Conservation (phyloP, 2,329 filamentous ascomycete species). For the Colletotrichum shisoi region DNA sequence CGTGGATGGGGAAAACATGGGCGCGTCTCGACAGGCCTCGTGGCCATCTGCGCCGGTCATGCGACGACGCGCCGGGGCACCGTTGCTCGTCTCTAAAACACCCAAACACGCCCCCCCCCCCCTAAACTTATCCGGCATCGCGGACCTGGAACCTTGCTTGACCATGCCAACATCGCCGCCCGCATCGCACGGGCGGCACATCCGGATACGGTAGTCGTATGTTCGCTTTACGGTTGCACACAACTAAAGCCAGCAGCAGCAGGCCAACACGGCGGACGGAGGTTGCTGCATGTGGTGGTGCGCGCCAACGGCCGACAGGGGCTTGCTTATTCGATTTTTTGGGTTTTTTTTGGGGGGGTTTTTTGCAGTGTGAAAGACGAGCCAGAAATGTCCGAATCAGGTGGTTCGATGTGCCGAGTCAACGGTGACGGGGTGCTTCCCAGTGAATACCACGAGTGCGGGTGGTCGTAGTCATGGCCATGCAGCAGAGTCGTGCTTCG, state of each 20-base stretch:
- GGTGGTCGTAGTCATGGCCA: conserved; percentile 13
- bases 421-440: conserved; percentile 3
- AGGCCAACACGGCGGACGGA: conserved; percentile 1
- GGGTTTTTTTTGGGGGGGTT: no score
- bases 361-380: neutral
- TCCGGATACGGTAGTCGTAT: conserved; percentile 18
- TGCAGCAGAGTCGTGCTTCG: conserved; percentile 18
- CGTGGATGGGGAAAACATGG: neutral
- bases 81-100: no score
- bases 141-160: conserved; percentile 2
- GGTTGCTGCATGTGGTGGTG: conserved; percentile 26
- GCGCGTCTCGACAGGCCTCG: neutral
- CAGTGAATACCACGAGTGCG: neutral
- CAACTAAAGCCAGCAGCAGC: neutral
- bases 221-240: neutral
- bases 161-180: conserved; percentile 8
- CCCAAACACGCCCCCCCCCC: neutral
- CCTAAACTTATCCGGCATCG: conserved; percentile 21
- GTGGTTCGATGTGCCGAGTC: neutral
- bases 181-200: conserved; percentile 10
- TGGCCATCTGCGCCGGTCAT: neutral
- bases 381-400: conserved; percentile 9
- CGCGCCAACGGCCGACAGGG: conserved; percentile 11
- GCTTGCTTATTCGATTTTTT: conserved; percentile 6
- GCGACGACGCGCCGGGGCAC: conserved; percentile 4